Conservation (phyloP, 75 land plant species). For the Picea sitchensis region DNA sequence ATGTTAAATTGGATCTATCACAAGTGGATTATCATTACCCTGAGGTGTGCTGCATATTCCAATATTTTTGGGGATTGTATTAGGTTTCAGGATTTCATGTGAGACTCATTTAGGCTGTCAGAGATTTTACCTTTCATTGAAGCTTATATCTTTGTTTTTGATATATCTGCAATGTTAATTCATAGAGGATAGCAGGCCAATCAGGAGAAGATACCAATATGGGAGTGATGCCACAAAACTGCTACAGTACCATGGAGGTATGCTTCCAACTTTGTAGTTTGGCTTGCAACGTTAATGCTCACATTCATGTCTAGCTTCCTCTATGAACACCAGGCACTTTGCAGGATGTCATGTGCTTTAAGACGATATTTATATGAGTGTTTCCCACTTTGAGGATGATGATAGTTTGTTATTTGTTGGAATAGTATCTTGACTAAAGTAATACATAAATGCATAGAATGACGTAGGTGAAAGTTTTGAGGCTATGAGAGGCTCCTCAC, state of each 20-base stretch:
- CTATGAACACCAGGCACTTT: background rate
- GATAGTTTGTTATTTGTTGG: background rate
- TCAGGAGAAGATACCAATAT: background rate
- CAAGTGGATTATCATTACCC: too few species aligned
- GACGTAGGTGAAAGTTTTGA: conserved; percentile 3
- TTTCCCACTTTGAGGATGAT: background rate
- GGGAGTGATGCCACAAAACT: background rate
- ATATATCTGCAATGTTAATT: too few species aligned
- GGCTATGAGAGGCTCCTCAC: background rate
- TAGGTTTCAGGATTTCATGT: too few species aligned
- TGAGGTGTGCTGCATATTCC: too few species aligned
- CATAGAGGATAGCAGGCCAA: too few species aligned
- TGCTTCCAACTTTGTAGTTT: background rate
- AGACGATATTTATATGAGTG: background rate
- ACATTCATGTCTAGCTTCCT: background rate
- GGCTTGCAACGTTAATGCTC: background rate
- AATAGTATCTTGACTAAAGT: background rate
- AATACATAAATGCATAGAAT: background rate
- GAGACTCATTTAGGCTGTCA: too few species aligned
- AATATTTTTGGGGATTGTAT: too few species aligned
- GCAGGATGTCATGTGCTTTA: background rate
- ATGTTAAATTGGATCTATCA: too few species aligned
- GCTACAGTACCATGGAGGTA: conserved; percentile 2
- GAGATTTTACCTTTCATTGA: too few species aligned
- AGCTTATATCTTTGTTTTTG: too few species aligned